phyloP scores from a whole-genome alignment of 2,329 filamentous ascomycete species.

The Colletotrichum sp. region DNA sequence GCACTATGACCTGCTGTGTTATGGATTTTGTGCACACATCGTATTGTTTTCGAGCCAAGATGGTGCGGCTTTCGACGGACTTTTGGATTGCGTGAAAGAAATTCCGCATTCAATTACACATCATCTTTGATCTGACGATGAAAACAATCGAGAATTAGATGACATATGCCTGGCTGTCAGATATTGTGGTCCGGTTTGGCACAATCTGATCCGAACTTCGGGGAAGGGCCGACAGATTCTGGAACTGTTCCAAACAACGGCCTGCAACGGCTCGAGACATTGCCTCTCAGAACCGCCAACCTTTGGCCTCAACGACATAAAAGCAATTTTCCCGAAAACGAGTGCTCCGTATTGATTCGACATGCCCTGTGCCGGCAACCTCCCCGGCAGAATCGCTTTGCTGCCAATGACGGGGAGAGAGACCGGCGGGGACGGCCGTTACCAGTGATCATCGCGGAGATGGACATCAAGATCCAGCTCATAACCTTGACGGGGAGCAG shows the following conservation, averaged over 20 bases:
- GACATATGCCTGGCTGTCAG: background rate
- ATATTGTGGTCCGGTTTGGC: background rate
- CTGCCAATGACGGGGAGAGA: background rate
- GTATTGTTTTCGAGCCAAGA: background rate
- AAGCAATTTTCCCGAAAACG: background rate
- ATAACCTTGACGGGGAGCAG: background rate
- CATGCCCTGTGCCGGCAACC: background rate
- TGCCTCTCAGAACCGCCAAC: background rate
- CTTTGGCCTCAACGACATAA: background rate
- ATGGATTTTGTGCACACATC: background rate
- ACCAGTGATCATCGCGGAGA: background rate
- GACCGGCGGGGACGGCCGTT: background rate
- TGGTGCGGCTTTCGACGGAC: background rate
- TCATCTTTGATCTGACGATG: background rate
- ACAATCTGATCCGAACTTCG: background rate
- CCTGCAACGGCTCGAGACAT: background rate
- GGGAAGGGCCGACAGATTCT: background rate
- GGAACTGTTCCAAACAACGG: background rate
- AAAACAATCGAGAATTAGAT: background rate
- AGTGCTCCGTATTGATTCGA: background rate
- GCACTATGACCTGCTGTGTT: background rate
- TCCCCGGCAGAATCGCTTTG: background rate
- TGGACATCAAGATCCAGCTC: background rate
- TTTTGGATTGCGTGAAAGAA: background rate
- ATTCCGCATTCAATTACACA: background rate